These are phyloP conservation scores for Zymoseptoria ardabiliae DNA, from an alignment of 2,329 filamentous ascomycete genomes.

Conservation along the genomic window DNA sequence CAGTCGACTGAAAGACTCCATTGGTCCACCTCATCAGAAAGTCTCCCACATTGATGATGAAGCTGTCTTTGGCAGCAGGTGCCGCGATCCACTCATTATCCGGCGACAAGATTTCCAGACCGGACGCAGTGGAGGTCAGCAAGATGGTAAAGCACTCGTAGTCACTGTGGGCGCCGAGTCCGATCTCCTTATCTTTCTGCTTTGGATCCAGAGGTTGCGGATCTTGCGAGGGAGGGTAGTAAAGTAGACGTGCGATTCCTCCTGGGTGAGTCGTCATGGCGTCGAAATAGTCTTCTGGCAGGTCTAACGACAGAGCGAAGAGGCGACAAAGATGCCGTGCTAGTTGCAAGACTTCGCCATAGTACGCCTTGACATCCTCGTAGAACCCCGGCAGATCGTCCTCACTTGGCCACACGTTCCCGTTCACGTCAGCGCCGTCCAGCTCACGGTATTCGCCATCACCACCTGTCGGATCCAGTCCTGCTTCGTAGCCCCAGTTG, in stretches of 20 bases:
- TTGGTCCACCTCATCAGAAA: conserved; percentile 44
- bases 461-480: conserved; percentile 33
- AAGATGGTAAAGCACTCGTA: conserved; percentile 28
- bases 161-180: conserved; percentile 31
- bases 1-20: conserved; percentile 36
- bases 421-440: conserved; percentile 31
- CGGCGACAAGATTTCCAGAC: conserved; percentile 28
- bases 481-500: conserved; percentile 38
- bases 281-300: conserved; percentile 36
- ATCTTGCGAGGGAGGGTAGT: conserved; percentile 31
- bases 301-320: conserved; percentile 34
- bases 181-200: conserved; percentile 27
- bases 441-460: conserved; percentile 37
- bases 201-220: conserved; percentile 12
- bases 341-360: conserved; percentile 31
- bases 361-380: conserved; percentile 32
- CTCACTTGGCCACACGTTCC: conserved; percentile 35
- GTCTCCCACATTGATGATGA: conserved; percentile 46
- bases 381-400: conserved; percentile 35
- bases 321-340: conserved; percentile 36
- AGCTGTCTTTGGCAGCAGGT: conserved; percentile 38
- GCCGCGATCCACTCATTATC: conserved; percentile 39
- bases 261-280: conserved; percentile 34
- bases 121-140: conserved; percentile 21
- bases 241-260: conserved; percentile 34